Percentiles rank a stretch among this genome's conserved stretches.
Evolutionary conservation across 2,329 filamentous ascomycete species (phyloP).

Genomic region (Trichoderma sp.): DNA sequence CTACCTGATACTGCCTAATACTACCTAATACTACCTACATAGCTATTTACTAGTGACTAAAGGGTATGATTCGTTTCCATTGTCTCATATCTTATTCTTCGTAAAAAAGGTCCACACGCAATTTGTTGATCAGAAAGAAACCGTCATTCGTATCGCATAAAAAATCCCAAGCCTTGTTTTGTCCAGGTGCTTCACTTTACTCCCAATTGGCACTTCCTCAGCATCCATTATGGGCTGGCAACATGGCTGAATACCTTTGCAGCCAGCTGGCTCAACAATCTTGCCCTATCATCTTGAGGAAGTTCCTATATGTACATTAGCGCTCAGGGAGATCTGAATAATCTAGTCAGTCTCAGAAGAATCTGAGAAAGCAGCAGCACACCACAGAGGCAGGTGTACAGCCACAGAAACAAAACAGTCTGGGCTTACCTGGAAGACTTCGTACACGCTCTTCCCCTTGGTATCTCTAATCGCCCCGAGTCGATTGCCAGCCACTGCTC

Average conservation of each 20-base stretch:
- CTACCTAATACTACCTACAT: neutral
- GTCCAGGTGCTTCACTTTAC: slow-evolving; percentile 47
- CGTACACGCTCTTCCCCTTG: slow-evolving; percentile 92
- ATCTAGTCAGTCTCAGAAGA: slow-evolving; percentile 19
- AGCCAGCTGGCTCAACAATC: slow-evolving; percentile 79
- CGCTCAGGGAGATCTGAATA: slow-evolving; percentile 15
- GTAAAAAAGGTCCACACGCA: neutral
- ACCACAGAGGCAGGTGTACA: neutral
- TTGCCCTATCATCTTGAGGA: slow-evolving; percentile 78
- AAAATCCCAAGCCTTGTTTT: neutral
- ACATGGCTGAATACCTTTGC: slow-evolving; percentile 83
- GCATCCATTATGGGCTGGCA: slow-evolving; percentile 49
- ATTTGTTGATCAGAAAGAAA: neutral
- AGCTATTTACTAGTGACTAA: neutral
- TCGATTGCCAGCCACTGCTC: slow-evolving; percentile 88
- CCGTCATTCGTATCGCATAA: neutral
- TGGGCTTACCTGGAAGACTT: slow-evolving; percentile 68
- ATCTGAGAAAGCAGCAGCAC: slow-evolving; percentile 4
- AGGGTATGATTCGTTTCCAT: slow-evolving; percentile 17
- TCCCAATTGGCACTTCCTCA: slow-evolving; percentile 48
- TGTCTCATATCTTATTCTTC: slow-evolving; percentile 2
- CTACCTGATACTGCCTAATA: neutral
- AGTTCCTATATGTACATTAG: slow-evolving; percentile 59
- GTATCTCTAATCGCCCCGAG: slow-evolving; percentile 88
- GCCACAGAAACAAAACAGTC: neutral